Base-by-base conservation (phyloP, 805 yeast genomes). In the Yarrowia deformans region DNA sequence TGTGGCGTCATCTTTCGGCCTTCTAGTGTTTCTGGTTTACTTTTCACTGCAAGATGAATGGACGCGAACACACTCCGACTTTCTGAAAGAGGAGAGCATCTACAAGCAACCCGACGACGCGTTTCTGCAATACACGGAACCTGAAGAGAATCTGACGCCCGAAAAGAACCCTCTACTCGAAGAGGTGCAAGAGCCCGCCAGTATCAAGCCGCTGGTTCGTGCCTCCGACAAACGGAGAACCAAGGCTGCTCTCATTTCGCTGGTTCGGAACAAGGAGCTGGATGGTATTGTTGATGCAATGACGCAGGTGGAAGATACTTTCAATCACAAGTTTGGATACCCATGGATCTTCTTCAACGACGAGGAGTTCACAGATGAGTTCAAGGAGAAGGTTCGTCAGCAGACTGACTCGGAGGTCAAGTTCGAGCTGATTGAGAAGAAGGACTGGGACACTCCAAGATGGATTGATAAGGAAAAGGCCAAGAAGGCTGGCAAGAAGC, bases 281-380 rank as follows among this genome's bases (percentile, higher is more conserved):
- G 72, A 72, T 0, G 82, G 77, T 0, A 81, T 91, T 10, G 73
- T 85, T 0, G 71, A 73, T 12, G 84, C 96, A 1, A 86, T 92
- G 71, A 75, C 75, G 69, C 85, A 84, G 71, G 84, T 92, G 45
- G 97, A 91, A 75, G 76, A 76, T 34, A 82, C 79, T 1, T 91
- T 91, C 80, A 91, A 91, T 75, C 71, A 78, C 34, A 89, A 90
- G 74, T 91, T 88, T 77, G 83, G 84, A 61, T 91, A 91, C 75
- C 96, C 97, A 0, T 91, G 91, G 80, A 90, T 91, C 1, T 89
- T 91, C 70, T 75, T 91, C 48, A 91, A 91, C 75, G 96, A 92
- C 74, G 81, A 79, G 68, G 87, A 87, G 4, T 91, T 91, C 75
- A 78, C 85, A 0, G 84, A 85, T 0, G 76, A 76, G 34, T 91